Conservation (phyloP, 768 basidiomycete species). For the Thelephora aurantiotincta region DNA sequence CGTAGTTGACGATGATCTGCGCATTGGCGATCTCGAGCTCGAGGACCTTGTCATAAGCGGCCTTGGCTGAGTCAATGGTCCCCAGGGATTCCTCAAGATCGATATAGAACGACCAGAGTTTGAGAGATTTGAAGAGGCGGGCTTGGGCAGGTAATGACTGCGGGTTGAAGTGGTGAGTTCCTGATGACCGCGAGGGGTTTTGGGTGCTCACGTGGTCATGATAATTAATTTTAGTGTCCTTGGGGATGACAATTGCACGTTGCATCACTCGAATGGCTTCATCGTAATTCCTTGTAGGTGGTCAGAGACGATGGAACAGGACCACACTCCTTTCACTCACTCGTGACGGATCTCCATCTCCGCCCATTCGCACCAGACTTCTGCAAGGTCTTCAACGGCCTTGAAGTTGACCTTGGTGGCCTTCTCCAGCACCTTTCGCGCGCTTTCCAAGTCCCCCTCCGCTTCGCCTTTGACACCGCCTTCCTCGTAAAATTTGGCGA, state of each 20-base stretch:
- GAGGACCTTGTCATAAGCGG: slow-evolving; percentile 91
- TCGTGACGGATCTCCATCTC: slow-evolving; percentile 96
- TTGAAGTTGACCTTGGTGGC: slow-evolving; percentile 86
- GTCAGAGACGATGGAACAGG: slow-evolving; percentile 7
- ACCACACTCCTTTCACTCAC: slow-evolving; percentile 31
- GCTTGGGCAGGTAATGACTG: slow-evolving; percentile 77
- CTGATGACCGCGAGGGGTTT: slow-evolving; percentile 7
- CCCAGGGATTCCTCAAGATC: slow-evolving; percentile 97
- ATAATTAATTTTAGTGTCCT: slow-evolving; percentile 81
- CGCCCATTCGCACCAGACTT: slow-evolving; percentile 99
- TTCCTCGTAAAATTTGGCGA: slow-evolving; percentile 95
- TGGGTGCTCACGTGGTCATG: slow-evolving; percentile 71
- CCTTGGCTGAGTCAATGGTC: slow-evolving; percentile 81
- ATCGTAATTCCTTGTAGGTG: slow-evolving; percentile 72
- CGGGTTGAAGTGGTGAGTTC: slow-evolving; percentile 6
- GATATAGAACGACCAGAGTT: slow-evolving; percentile 98
- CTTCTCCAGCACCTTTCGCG: slow-evolving; percentile 88
- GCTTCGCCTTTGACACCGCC: slow-evolving; percentile 73
- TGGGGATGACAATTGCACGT: slow-evolving; percentile 83
- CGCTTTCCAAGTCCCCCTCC: slow-evolving; percentile 70
- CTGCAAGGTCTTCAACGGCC: slow-evolving; percentile 93
- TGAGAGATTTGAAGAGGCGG: slow-evolving; percentile 92
- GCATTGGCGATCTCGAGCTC: slow-evolving; percentile 97
- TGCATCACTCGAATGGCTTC: slow-evolving; percentile 95
- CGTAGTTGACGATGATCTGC: slow-evolving; percentile 94